Evolutionary conservation across 2,329 filamentous ascomycete species (phyloP).

Genomic region (Diplocarpon rosae): DNA sequence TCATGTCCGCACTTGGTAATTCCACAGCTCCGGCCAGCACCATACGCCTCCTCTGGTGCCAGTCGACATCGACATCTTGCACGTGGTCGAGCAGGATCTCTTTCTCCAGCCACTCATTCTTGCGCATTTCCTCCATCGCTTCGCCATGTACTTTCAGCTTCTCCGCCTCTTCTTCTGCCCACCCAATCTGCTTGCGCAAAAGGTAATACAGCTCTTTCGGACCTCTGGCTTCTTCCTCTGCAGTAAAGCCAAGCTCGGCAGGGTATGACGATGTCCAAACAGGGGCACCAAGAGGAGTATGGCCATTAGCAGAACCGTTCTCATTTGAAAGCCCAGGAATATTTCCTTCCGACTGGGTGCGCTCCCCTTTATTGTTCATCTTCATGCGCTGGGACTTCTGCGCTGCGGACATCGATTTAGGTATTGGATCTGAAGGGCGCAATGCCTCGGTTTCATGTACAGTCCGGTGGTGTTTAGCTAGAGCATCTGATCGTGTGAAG

Average conservation of each 20-base stretch:
- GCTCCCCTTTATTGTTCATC: constrained; percentile 46
- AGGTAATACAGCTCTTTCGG: constrained; percentile 56
- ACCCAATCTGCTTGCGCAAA: constrained; percentile 54
- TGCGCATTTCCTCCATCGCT: constrained; percentile 53
- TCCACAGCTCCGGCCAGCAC: constrained; percentile 38
- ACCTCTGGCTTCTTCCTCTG: constrained; percentile 49
- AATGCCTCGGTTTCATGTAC: constrained; percentile 95
- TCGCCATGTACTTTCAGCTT: constrained; percentile 53
- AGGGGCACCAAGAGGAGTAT: constrained; percentile 10
- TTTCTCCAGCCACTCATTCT: constrained; percentile 68
- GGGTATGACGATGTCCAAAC: constrained; percentile 27
- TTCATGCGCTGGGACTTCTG: constrained; percentile 41
- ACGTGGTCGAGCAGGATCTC: constrained; percentile 68
- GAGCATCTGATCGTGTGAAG: constrained; percentile 88
- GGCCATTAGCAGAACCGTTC: constrained; percentile 25
- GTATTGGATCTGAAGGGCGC: constrained; percentile 65
- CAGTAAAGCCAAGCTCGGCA: constrained; percentile 47
- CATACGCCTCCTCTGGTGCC: constrained; percentile 46
- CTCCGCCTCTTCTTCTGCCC: constrained; percentile 58
- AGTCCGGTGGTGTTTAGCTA: constrained; percentile 97
- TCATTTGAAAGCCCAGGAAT: constrained; percentile 39
- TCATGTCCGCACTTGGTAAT: constrained; percentile 15
- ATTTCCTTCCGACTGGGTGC: constrained; percentile 43
- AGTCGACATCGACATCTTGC: constrained; percentile 54
- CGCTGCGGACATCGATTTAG: constrained; percentile 51